A percentile compares a stretch with the other conserved stretches of the same genome.
phyloP scores from a whole-genome alignment of 371 early-diverging fungal species.

The Mucor racemosus region DNA sequence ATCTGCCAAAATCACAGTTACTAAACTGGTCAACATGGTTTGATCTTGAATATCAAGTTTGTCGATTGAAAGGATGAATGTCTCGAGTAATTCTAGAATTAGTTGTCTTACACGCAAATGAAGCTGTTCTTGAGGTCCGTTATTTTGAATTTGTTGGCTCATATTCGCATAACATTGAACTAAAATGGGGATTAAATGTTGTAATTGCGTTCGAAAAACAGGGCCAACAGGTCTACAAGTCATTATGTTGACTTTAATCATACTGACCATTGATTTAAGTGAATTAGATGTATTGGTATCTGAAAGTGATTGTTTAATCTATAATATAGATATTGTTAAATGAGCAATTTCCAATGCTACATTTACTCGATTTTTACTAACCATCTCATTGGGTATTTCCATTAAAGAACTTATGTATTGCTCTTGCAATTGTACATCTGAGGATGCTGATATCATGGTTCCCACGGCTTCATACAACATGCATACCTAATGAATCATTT shows the following conservation, averaged over 20 bases:
- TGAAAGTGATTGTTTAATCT: neutral
- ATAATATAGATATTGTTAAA: neutral
- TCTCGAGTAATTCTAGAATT: conserved; percentile 79
- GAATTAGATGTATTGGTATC: neutral
- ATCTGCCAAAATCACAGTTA: conserved; percentile 82
- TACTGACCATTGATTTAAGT: conserved; percentile 8
- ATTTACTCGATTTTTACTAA: neutral
- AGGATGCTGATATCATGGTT: conserved; percentile 34
- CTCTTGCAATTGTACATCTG: neutral
- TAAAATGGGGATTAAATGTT: neutral
- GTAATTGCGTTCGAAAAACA: conserved; percentile 21
- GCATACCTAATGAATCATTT: conserved; percentile 54
- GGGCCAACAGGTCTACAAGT: conserved; percentile 83
- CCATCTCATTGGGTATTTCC: conserved; percentile 17
- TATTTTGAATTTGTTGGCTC: neutral
- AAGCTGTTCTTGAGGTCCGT: neutral
- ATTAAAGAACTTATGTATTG: conserved; percentile 2
- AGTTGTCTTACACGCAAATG: conserved; percentile 31
- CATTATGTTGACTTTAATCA: conserved; percentile 83
- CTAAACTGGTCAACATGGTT: conserved; percentile 77
- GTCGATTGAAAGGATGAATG: conserved; percentile 74
- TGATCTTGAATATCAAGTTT: conserved; percentile 66
- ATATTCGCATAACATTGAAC: conserved; percentile 15
- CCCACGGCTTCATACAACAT: conserved; percentile 94
- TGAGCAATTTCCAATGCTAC: neutral